Conservation (phyloP, 2,329 filamentous ascomycete species). For the Pseudogymnoascus sp. region DNA sequence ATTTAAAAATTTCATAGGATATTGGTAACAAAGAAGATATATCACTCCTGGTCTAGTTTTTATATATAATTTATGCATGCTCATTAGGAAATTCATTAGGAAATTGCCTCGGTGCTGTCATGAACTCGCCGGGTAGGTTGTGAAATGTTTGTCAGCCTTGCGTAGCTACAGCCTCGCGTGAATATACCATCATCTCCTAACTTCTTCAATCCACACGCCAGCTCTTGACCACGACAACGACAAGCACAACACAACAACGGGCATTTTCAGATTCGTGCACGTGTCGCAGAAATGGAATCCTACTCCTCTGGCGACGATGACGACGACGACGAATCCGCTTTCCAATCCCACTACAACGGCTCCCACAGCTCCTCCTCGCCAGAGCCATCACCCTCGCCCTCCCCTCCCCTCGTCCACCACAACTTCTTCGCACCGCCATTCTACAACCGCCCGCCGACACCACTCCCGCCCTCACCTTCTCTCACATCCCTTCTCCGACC, state of each 20-base stretch:
- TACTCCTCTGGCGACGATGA: slow-evolving; percentile 2
- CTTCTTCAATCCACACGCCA: not conserved
- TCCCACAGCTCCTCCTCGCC: slow-evolving; percentile 21
- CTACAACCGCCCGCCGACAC: slow-evolving; percentile 94
- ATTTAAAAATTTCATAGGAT: not conserved
- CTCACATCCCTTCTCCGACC: slow-evolving; percentile 85
- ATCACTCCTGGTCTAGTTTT: not conserved
- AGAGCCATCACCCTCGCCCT: slow-evolving; percentile 22
- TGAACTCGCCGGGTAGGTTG: not conserved
- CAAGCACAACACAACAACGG: not conserved
- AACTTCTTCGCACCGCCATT: slow-evolving; percentile 68
- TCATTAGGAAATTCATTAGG: not conserved
- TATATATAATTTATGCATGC: not conserved
- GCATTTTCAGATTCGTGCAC: not conserved
- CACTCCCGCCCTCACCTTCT: slow-evolving; percentile 83
- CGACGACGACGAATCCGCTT: slow-evolving; percentile 20
- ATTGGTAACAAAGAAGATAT: not conserved
- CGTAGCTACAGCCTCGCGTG: not conserved
- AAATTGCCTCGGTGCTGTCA: not conserved
- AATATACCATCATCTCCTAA: not conserved
- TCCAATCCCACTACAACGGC: slow-evolving; percentile 22
- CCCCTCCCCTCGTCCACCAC: slow-evolving; percentile 33
- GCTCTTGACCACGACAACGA: not conserved
- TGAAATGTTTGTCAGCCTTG: not conserved
- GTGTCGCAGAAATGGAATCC: not conserved